Evolutionary conservation across 1,284 basidiomycete genomes (phyloP).

Genomic region (Cerrena zonata): DNA sequence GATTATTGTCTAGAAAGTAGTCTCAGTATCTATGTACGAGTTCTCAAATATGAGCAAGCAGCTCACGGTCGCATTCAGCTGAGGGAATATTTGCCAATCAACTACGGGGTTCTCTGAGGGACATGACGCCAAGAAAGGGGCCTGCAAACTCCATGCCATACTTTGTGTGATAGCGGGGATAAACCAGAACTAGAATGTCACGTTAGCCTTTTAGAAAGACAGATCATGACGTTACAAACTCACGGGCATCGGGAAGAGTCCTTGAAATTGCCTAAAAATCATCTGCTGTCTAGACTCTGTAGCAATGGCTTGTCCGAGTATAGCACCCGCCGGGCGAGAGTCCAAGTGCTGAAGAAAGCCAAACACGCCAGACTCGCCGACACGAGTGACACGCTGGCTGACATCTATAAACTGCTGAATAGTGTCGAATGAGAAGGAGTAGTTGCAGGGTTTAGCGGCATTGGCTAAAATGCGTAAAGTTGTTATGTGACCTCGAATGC

Average conservation of each 20-base stretch:
- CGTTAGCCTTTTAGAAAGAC: too few relatives aligned
- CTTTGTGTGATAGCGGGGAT: conserved; percentile 52
- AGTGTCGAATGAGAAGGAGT: conserved; percentile 53
- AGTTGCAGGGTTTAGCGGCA: conserved; percentile 51
- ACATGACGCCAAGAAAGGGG: conserved; percentile 53
- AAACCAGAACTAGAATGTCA: conserved; percentile 33
- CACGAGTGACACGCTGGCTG: conserved; percentile 49
- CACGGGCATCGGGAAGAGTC: conserved; percentile 59
- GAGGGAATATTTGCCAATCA: conserved; percentile 51
- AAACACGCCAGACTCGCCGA: conserved; percentile 59
- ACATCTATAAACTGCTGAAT: conserved; percentile 62
- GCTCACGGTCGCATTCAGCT: conserved; percentile 37
- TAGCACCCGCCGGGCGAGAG: conserved; percentile 48
- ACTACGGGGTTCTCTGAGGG: conserved; percentile 55
- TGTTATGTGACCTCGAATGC: not conserved
- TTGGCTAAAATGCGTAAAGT: conserved; percentile 7
- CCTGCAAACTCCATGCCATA: conserved; percentile 59
- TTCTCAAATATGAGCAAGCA: too few relatives aligned
- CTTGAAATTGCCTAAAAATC: conserved; percentile 61
- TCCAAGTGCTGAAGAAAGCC: conserved; percentile 61
- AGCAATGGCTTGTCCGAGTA: conserved; percentile 56
- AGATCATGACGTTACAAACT: too few relatives aligned
- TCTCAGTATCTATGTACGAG: too few relatives aligned
- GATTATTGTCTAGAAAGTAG: too few relatives aligned
- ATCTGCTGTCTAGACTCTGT: conserved; percentile 68